Evolutionary conservation across 1,139 yeast genomes (phyloP).

Genomic region (Protomyces gravidus): DNA sequence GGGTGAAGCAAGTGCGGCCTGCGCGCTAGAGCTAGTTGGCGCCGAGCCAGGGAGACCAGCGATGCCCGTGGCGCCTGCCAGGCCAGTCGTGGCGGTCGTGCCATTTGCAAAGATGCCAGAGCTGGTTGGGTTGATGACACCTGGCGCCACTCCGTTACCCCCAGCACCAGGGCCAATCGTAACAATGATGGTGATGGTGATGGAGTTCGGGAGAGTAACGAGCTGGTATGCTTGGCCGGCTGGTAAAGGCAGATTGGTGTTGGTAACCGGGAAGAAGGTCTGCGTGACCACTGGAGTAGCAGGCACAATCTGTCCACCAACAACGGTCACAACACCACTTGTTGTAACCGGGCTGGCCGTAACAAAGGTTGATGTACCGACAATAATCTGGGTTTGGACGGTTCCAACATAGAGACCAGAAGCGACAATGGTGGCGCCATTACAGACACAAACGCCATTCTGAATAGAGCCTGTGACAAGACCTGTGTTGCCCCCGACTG

Average conservation of each 20-base stretch:
- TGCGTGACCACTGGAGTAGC: conserved; percentile 29
- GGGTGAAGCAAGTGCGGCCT: conserved; percentile 21
- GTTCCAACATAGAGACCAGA: conserved; percentile 20
- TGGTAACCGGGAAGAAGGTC: conserved; percentile 14
- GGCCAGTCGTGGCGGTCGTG: neutral
- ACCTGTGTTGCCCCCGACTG: conserved; percentile 1
- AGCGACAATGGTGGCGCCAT: conserved; percentile 23
- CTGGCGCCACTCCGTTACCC: conserved; percentile 19
- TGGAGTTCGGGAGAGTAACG: conserved; percentile 9
- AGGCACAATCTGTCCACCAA: conserved; percentile 21
- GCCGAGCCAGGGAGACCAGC: conserved; percentile 31
- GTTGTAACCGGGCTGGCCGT: conserved; percentile 30
- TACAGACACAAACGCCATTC: conserved; percentile 13
- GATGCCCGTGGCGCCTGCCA: conserved; percentile 12
- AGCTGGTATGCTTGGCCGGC: conserved; percentile 21
- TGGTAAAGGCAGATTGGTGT: conserved; percentile 18
- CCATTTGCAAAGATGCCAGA: conserved; percentile 12
- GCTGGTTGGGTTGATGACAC: conserved; percentile 25
- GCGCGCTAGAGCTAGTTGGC: conserved; percentile 29
- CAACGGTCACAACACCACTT: conserved; percentile 14
- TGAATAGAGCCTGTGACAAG: neutral
- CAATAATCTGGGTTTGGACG: conserved; percentile 8
- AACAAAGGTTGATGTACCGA: conserved; percentile 12
- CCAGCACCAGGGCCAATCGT: conserved; percentile 24
- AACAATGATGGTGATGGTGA: conserved; percentile 12